Evolutionary conservation across 2,329 filamentous ascomycete species (phyloP).

Genomic region (Fusarium devonianum): DNA sequence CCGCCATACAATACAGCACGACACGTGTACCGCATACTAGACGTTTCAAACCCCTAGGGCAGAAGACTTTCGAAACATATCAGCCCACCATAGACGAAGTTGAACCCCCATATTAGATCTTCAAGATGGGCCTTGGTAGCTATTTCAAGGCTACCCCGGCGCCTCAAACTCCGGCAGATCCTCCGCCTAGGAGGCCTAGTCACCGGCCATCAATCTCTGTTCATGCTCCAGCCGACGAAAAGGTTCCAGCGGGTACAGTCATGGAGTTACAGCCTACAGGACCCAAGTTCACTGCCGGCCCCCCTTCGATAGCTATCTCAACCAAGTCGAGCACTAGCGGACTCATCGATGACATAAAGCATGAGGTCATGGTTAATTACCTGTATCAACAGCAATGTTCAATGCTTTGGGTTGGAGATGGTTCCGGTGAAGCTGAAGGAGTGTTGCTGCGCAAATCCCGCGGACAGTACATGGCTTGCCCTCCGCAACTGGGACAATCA

Average conservation of each 20-base stretch:
- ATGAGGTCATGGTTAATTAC: constrained; percentile 85
- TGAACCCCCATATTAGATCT: not conserved
- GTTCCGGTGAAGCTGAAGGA: constrained; percentile 72
- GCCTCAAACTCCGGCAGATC: constrained; percentile 23
- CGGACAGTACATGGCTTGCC: constrained; percentile 76
- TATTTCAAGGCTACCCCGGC: constrained; percentile 64
- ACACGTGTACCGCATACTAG: not conserved
- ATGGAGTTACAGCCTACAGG: constrained; percentile 59
- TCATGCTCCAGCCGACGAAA: constrained; percentile 47
- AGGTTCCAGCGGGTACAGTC: constrained; percentile 46
- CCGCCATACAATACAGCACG: not conserved
- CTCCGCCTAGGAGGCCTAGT: constrained; percentile 25
- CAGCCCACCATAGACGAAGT: not conserved
- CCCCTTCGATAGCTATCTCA: constrained; percentile 61
- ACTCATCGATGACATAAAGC: constrained; percentile 75
- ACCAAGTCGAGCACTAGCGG: constrained; percentile 53
- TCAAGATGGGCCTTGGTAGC: constrained; percentile 65
- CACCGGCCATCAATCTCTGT: constrained; percentile 34
- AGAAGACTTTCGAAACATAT: not conserved
- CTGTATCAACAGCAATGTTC: constrained; percentile 81
- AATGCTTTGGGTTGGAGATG: constrained; percentile 76
- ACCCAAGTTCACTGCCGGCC: constrained; percentile 58
- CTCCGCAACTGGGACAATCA: constrained; percentile 68
- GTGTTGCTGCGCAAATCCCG: constrained; percentile 73
- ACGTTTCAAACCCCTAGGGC: not conserved